Evolutionary conservation across 495 filamentous ascomycete genomes (phyloP).

Genomic region (Podospora sp.): DNA sequence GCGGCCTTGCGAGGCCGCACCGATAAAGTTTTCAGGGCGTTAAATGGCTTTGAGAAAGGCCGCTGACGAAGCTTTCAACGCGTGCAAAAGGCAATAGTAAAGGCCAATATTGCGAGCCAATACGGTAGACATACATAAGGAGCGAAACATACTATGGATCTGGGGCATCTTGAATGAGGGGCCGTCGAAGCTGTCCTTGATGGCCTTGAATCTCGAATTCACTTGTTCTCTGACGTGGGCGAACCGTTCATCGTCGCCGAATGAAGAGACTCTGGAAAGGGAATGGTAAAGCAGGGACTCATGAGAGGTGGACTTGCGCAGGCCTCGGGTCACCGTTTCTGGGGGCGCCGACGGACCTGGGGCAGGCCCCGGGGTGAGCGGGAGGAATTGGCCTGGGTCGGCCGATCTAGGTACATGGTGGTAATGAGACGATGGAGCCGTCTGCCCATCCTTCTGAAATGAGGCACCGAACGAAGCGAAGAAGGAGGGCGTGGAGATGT

Average conservation of each 20-base stretch:
- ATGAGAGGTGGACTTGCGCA: slow-evolving; percentile 72
- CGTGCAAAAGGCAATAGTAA: no score
- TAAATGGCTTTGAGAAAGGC: no score
- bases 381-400: not conserved
- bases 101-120: no score
- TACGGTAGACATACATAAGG: no score
- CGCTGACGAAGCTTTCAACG: no score
- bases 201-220: slow-evolving; percentile 88
- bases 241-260: slow-evolving; percentile 86
- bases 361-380: slow-evolving; percentile 23
- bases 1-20: no score
- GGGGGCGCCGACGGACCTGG: slow-evolving; percentile 32
- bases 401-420: not conserved
- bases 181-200: slow-evolving; percentile 81
- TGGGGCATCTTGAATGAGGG: slow-evolving; percentile 69
- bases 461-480: slow-evolving; percentile 36
- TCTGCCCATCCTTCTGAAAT: slow-evolving; percentile 29
- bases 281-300: slow-evolving; percentile 70
- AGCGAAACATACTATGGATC: slow-evolving; percentile 56
- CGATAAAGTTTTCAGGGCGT: no score
- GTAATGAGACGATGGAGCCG: slow-evolving; percentile 18
- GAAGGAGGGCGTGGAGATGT: slow-evolving; percentile 52
- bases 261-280: slow-evolving; percentile 74
- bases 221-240: slow-evolving; percentile 75
- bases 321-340: slow-evolving; percentile 30